These are phyloP conservation scores for Thielaviopsis ethacetica DNA, from an alignment of 2,329 filamentous ascomycete species.

Conservation along the genomic window DNA sequence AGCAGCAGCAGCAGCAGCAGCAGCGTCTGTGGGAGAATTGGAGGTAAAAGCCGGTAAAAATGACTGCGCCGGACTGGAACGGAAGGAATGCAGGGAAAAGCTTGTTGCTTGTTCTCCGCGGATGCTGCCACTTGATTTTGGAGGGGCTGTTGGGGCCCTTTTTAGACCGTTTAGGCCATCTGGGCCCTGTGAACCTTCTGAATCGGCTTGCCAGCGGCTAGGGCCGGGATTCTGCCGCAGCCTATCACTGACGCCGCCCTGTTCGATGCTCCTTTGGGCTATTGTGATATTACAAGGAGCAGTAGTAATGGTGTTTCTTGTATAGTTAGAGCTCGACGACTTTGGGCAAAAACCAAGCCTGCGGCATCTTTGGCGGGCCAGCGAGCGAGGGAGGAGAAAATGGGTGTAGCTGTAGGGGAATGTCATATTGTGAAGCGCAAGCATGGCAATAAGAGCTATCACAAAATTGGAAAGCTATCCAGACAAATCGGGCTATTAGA, in stretches of 20 bases:
- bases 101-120: neutral
- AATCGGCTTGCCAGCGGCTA: neutral
- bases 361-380: neutral
- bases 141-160: neutral
- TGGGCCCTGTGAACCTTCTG: neutral
- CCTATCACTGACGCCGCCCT: neutral
- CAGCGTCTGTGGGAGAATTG: neutral
- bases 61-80: conserved; percentile 4
- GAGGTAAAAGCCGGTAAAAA: neutral
- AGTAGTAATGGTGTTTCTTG: neutral
- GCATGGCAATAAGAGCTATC: neutral
- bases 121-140: neutral
- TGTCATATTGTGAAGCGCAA: neutral
- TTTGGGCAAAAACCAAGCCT: neutral
- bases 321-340: neutral
- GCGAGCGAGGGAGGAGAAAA: neutral
- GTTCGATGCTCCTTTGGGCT: neutral
- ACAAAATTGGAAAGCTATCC: neutral
- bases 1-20: neutral
- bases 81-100: conserved; percentile 8
- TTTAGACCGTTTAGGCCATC: neutral
- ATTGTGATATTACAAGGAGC: neutral
- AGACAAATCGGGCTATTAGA: neutral
- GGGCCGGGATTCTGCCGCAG: neutral
- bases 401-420: neutral